These are phyloP conservation scores for Aphanocladium album DNA, from an alignment of 2,329 filamentous ascomycete genomes.

Conservation along the genomic window DNA sequence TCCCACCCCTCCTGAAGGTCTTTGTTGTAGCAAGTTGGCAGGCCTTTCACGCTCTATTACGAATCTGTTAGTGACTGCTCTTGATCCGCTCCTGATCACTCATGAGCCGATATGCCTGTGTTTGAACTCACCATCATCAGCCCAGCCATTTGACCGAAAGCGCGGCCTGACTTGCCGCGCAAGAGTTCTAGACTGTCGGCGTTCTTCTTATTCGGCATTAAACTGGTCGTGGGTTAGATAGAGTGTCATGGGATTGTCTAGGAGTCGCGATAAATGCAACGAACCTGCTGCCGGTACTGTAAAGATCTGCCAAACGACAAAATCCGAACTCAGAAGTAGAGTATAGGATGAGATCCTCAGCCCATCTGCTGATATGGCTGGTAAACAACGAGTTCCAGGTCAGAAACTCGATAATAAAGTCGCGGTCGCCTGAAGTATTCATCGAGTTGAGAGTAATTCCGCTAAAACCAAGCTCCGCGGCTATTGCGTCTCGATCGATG, in stretches of 20 bases:
- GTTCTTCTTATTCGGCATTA: constrained; percentile 83
- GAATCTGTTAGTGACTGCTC: constrained; percentile 24
- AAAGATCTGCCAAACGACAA: constrained; percentile 70
- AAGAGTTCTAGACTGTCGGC: constrained; percentile 67
- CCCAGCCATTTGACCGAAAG: constrained; percentile 77
- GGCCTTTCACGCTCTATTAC: constrained; percentile 47
- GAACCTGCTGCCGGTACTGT: constrained; percentile 60
- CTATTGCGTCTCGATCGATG: constrained; percentile 28
- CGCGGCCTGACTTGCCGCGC: constrained; percentile 68
- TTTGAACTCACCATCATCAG: constrained; percentile 51
- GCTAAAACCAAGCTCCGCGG: constrained; percentile 65
- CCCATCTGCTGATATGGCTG: constrained; percentile 66
- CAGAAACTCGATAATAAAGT: constrained; percentile 68
- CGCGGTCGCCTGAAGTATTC: constrained; percentile 63
- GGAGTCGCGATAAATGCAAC: constrained; percentile 28
- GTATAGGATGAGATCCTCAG: constrained; percentile 84
- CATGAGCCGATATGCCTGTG: constrained; percentile 20
- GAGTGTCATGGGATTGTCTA: constrained; percentile 5
- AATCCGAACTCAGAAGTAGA: constrained; percentile 72
- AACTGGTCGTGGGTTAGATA: constrained; percentile 5
- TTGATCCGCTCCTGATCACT: constrained; percentile 22
- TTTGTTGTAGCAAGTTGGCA: constrained; percentile 73
- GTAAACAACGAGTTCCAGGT: constrained; percentile 66
- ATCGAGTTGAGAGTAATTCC: constrained; percentile 66
- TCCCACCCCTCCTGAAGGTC: constrained; percentile 73